Evolutionary conservation across 805 yeast species (phyloP).

Genomic region (Cephaloascus fragrans): DNA sequence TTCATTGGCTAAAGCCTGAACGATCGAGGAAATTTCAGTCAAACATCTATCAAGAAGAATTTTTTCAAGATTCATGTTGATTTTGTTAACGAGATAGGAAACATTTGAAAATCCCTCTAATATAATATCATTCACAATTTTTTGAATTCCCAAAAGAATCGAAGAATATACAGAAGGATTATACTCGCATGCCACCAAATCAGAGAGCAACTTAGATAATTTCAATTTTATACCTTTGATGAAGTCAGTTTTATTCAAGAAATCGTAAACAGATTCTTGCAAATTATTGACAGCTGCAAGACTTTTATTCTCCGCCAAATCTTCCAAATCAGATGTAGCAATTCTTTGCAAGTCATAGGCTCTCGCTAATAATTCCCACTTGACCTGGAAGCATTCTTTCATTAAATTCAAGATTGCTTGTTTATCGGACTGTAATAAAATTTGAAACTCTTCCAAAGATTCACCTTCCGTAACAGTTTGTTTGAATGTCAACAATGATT

Average conservation of each 20-base stretch:
- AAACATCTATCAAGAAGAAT: slow-evolving; percentile 18
- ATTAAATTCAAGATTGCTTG: slow-evolving; percentile 21
- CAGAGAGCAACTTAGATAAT: slow-evolving; percentile 11
- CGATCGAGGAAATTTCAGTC: background rate
- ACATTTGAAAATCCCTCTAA: slow-evolving; percentile 26
- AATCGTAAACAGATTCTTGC: slow-evolving; percentile 16
- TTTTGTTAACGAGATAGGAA: slow-evolving; percentile 13
- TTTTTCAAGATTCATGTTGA: slow-evolving; percentile 21
- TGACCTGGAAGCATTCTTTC: slow-evolving; percentile 20
- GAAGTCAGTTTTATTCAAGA: slow-evolving; percentile 18
- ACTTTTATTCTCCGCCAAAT: slow-evolving; percentile 16
- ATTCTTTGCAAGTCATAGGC: slow-evolving; percentile 35
- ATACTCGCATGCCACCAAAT: slow-evolving; percentile 16
- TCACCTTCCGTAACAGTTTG: slow-evolving; percentile 16
- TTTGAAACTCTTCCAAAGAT: slow-evolving; percentile 27
- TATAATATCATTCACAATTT: slow-evolving; percentile 19
- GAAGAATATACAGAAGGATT: slow-evolving; percentile 6
- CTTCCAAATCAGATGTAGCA: slow-evolving; percentile 11
- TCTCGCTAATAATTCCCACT: slow-evolving; percentile 46
- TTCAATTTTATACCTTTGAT: slow-evolving; percentile 16
- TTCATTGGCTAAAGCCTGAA: slow-evolving; percentile 1
- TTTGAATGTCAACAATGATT: slow-evolving; percentile 35
- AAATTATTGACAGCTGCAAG: slow-evolving; percentile 18
- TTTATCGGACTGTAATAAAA: slow-evolving; percentile 28
- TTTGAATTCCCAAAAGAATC: slow-evolving; percentile 20